Percentiles rank a stretch among this genome's conserved stretches.
These are phyloP conservation scores for Paspalum vaginatum DNA, from an alignment of 176 grass and related monocot genomes.

Conservation along the genomic window DNA sequence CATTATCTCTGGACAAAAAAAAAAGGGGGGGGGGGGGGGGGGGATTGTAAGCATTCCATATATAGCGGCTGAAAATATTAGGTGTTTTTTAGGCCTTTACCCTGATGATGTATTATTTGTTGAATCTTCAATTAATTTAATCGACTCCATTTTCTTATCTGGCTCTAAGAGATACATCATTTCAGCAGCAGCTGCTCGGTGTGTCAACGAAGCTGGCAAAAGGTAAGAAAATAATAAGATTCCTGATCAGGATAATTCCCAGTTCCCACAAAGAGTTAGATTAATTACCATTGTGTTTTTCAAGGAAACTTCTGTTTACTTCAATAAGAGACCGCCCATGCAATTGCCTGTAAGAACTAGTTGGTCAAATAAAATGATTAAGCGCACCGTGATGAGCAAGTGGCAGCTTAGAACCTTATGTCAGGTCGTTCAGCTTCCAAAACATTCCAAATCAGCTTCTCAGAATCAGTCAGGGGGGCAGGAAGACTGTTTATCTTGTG, in stretches of 20 bases:
- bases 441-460: slow-evolving; percentile 90
- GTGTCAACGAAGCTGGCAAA: slow-evolving; percentile 72
- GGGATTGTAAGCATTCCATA: slow-evolving; percentile 21
- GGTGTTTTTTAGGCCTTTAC: slow-evolving; percentile 48
- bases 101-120: slow-evolving; percentile 62
- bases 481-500: slow-evolving; percentile 76
- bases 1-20: slow-evolving; percentile 51
- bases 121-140: slow-evolving; percentile 97
- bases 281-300: slow-evolving; percentile 76
- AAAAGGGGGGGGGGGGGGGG: too few species aligned
- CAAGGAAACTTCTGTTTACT: slow-evolving; percentile 78
- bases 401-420: slow-evolving; percentile 67
- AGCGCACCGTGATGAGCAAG: slow-evolving; percentile 10
- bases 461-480: slow-evolving; percentile 73
- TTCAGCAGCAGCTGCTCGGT: slow-evolving; percentile 88
- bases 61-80: slow-evolving; percentile 13
- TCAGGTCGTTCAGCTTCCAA: slow-evolving; percentile 80
- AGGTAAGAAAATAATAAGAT: slow-evolving; percentile 23
- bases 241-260: slow-evolving; percentile 1
- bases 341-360: slow-evolving; percentile 67
- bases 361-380: slow-evolving; percentile 31
- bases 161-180: slow-evolving; percentile 88
- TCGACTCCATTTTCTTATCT: slow-evolving; percentile 75
- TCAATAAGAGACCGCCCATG: slow-evolving; percentile 85
- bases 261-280: background rate